A percentile compares a stretch with the other conserved stretches of the same genome.
These are phyloP conservation scores for Neoboletus magnificus DNA, from an alignment of 768 basidiomycete species.

Conservation along the genomic window DNA sequence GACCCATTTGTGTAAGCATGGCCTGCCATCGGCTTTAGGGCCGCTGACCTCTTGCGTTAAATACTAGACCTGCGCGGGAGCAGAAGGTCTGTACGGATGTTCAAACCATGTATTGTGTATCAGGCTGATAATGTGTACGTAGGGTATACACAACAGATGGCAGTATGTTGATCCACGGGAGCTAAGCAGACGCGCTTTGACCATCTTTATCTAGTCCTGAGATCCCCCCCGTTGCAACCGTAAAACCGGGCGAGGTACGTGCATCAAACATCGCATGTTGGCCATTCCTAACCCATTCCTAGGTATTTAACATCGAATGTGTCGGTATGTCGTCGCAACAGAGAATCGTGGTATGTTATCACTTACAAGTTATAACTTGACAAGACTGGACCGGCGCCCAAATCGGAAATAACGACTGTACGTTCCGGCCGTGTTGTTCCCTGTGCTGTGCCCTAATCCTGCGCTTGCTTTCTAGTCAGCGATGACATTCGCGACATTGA, in stretches of 20 bases:
- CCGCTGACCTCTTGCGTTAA: neutral
- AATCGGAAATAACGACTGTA: slow-evolving; percentile 73
- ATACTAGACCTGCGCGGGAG: slow-evolving; percentile 41
- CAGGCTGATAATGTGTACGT: neutral
- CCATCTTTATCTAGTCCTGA: slow-evolving; percentile 44
- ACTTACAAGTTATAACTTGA: neutral
- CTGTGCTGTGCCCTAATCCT: neutral
- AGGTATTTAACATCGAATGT: slow-evolving; percentile 72
- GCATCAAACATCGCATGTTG: neutral
- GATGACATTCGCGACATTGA: slow-evolving; percentile 70
- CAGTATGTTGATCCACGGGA: slow-evolving; percentile 45
- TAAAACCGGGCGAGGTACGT: slow-evolving; percentile 57
- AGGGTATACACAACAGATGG: slow-evolving; percentile 73
- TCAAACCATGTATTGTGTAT: neutral
- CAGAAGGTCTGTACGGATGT: slow-evolving; percentile 48
- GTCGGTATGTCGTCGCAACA: slow-evolving; percentile 42
- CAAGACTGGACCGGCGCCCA: slow-evolving; percentile 78
- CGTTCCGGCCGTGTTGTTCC: slow-evolving; percentile 14
- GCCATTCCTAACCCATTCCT: neutral
- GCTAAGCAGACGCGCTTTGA: neutral
- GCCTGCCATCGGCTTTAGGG: neutral
- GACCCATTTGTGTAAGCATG: slow-evolving; percentile 63
- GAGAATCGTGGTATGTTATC: neutral
- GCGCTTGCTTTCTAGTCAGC: slow-evolving; percentile 37
- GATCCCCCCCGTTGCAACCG: slow-evolving; percentile 58